phyloP scores from a whole-genome alignment of 371 early-diverging fungal genomes.

The Entomophthora muscae region DNA sequence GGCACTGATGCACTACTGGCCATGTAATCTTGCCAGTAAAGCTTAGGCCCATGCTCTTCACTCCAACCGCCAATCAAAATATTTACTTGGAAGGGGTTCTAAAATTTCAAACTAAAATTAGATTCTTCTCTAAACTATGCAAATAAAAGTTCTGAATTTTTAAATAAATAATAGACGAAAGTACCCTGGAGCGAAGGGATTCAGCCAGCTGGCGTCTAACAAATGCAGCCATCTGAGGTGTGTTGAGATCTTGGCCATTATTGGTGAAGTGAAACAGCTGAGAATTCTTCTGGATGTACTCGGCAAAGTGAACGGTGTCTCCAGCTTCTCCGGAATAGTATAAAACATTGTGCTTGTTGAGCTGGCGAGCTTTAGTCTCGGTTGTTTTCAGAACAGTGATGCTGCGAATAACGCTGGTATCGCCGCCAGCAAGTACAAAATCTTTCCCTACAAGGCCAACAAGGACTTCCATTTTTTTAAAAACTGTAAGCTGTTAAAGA shows the following conservation, averaged over 20 bases:
- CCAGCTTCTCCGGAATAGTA: constrained; percentile 85
- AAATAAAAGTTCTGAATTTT: no score
- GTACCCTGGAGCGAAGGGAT: constrained; percentile 70
- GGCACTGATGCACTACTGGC: constrained; percentile 60
- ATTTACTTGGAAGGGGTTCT: constrained; percentile 82
- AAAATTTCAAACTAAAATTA: constrained; percentile 9
- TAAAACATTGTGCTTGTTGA: constrained; percentile 68
- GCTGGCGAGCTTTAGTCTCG: constrained; percentile 71
- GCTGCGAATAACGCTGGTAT: constrained; percentile 58
- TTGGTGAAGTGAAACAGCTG: constrained; percentile 69
- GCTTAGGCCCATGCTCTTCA: constrained; percentile 45
- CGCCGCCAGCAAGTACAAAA: constrained; percentile 76
- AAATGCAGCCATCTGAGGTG: constrained; percentile 67
- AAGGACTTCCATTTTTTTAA: constrained; percentile 79
- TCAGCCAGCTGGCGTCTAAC: constrained; percentile 74
- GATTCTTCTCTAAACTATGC: no score
- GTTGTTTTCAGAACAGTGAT: constrained; percentile 84
- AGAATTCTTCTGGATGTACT: constrained; percentile 86
- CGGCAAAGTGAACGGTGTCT: constrained; percentile 85
- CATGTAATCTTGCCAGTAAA: constrained; percentile 91
- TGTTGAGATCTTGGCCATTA: constrained; percentile 61
- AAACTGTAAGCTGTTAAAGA: no score
- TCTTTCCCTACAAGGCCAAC: constrained; percentile 91
- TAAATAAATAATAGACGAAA: no score
- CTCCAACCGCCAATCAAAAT: constrained; percentile 70